Conservation (phyloP, 768 basidiomycete species). For the Hericium alpestre region DNA sequence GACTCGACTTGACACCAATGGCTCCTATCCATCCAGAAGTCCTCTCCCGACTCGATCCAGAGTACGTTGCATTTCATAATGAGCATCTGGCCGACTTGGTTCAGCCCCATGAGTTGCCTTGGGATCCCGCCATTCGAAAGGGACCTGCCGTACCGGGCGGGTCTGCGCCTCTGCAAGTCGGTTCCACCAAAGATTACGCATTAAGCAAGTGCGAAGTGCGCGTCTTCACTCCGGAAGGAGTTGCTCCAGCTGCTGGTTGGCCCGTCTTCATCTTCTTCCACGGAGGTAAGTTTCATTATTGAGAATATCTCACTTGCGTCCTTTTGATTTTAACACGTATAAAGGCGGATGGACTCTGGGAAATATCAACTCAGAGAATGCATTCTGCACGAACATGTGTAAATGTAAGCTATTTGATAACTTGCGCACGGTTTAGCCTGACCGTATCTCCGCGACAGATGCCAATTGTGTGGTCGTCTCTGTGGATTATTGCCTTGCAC, state of each 20-base stretch:
- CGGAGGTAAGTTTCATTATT: conserved; percentile 36
- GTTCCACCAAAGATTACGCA: conserved; percentile 39
- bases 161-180: conserved; percentile 46
- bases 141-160: conserved; percentile 44
- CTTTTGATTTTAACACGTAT: background rate
- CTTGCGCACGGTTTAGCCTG: background rate
- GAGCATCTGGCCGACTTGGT: conserved; percentile 32
- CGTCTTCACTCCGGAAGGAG: conserved; percentile 51
- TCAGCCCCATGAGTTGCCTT: conserved; percentile 47
- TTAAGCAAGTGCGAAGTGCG: conserved; percentile 45
- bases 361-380: conserved; percentile 46
- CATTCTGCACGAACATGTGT: conserved; percentile 53
- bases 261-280: conserved; percentile 67
- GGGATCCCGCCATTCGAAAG: conserved; percentile 49
- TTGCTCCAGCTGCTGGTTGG: conserved; percentile 47
- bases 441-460: conserved; percentile 22
- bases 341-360: conserved; percentile 73
- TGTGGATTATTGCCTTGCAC: conserved; percentile 64
- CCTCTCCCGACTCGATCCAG: conserved; percentile 46
- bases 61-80: conserved; percentile 58
- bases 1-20: background rate
- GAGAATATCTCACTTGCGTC: background rate
- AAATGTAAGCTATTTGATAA: conserved; percentile 26
- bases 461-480: conserved; percentile 53
- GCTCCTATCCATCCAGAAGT: conserved; percentile 57